Evolutionary conservation across 805 yeast species (phyloP), one percentile per base, ranked within the genome.

Genomic region (Suhomyces canberraensis): DNA sequence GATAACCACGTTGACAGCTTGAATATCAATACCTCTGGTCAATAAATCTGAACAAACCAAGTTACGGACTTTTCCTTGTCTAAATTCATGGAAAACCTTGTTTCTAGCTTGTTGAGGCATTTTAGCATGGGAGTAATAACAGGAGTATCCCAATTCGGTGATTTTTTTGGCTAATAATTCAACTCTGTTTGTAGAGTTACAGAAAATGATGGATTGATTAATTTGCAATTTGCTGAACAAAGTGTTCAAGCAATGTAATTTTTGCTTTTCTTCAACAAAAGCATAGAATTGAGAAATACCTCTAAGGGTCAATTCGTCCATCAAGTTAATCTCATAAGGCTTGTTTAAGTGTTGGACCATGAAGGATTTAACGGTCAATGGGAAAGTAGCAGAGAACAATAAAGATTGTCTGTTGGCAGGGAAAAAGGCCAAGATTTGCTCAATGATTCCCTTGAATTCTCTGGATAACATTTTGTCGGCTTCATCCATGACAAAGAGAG

Each of bases 201-300:
- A 93, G 62, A 93, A 93, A 35, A 93, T 93, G 53, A 93, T 93
- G 11, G 96, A 86, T 65, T 93, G 98, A 65, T 93, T 93, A 64
- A 93, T 88, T 63, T 88, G 95, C 47, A 93, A 75, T 65, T 91
- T 91, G 44, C 95, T 84, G 63, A 93, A 93, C 48, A 93, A 73
- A 0, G 98, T 91, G 69, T 93, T 91, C 52, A 93, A 75, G 68
- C 98, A 93, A 61, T 93, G 96, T 47, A 93, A 75, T 64, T 93
- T 93, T 70, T 93, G 96, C 52, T 81, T 83, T 64, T 91, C 98
- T 61, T 93, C 98, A 29, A 93, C 96, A 58, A 89, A 93, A n/a
- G 98, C 98, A 58, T 93, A 93, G 65, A 83, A 93, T 67, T 93
- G 98, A 2, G 97, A 87, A 52, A 93, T 88, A 73, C 98, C 98